Base-by-base conservation (phyloP, 257 asterid genomes). In the Przewalskia tangutica region DNA sequence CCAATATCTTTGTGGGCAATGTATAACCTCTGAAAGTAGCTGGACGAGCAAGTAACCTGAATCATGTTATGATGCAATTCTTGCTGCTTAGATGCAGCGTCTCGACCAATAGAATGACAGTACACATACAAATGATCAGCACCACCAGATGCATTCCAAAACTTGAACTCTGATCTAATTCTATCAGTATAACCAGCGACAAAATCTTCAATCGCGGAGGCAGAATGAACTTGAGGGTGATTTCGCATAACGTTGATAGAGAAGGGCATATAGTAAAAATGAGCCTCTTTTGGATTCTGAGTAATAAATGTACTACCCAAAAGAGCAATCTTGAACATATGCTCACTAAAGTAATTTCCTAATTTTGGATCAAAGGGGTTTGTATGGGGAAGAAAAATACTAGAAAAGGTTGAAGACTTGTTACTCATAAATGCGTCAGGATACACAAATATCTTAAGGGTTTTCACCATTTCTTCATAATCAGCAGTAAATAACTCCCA, bases 261-360 rank as follows among this genome's bases (percentile, higher is more conserved):
- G 83, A 94, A 94, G 6, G 98, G 97, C 92, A 94, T 83, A 62
- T 80, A 91, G 89, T 89, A 92, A 89, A 94, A 92, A 81, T 88
- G 81, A 16, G 98, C 97, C 82, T 87, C 89, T 77, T 89, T 77
- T 1, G 97, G 89, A 10, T 6, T 84, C 23, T 55, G 23, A 17
- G 95, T 92, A 46, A 90, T 76, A 36, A 91, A 81, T 62, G 89
- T 36, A 62, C 95, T 91, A 50, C 23, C 83, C 10, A 94, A 86
- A 63, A 94, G 96, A 77, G 97, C 89, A n/a, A 84, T 85, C 89
- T 94, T 92, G 76, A 94, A 94, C 8, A 92, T 93, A 50, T 94
- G 97, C 83, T 92, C 97, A 54, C 96, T 94, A 90, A 80, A 94
- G 56, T 94, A 94, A 77, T 94, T 94, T n/a, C 98, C 97, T 17